Evolutionary conservation across 441 rosid species (phyloP), one percentile per base, ranked within the genome.

Genomic region (Bocquillonia castaneifolia): DNA sequence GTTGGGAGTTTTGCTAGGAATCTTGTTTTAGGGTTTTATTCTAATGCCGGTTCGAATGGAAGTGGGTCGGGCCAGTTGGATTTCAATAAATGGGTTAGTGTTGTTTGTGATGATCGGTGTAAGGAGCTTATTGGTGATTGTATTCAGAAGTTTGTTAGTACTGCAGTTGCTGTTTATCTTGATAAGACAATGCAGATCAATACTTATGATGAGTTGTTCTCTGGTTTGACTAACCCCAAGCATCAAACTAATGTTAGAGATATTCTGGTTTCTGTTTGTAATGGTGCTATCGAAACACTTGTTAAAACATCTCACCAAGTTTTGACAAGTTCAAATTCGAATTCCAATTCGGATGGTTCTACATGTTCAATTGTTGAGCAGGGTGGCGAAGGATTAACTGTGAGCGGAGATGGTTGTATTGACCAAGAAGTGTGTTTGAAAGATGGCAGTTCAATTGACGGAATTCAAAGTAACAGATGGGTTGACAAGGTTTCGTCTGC

Each of bases 1-100:
- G 86, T 84, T 23, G 96, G 96, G 76, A 93, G 97, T 77, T 89
- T 93, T 70, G 96, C 99, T 1, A 83, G 82, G 84, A 93, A 90
- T 82, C 78, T 93, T 73, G 92, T 89, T 48, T 67, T 86, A 81
- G 99, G 97, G 0, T 85, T 84, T 76, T 79, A 85, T 82, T 72
- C 92, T 0, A 52, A 56, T 12, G 64, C 47, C 10, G 70, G 44
- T 55, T 67, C 47, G 29, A 72, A 53, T n/a, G 53, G 69, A 26
- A 64, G 50, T 36, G 74, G 71, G 34, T 69, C 75, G 25, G 60
- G 62, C 23, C 77, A 74, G 17, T 75, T 82, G 2, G 77, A 81
- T 66, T 65, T 77, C 20, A 78, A 85, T 9, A 44, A 20, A 47
- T 94, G 99, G 99, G 71, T 91, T 60, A 51, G 54, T 62, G 64